A percentile compares a stretch with the other conserved stretches of the same genome.
Evolutionary conservation across 208 protist genomes (phyloP).

Genomic region (Trypanosoma theileri): DNA sequence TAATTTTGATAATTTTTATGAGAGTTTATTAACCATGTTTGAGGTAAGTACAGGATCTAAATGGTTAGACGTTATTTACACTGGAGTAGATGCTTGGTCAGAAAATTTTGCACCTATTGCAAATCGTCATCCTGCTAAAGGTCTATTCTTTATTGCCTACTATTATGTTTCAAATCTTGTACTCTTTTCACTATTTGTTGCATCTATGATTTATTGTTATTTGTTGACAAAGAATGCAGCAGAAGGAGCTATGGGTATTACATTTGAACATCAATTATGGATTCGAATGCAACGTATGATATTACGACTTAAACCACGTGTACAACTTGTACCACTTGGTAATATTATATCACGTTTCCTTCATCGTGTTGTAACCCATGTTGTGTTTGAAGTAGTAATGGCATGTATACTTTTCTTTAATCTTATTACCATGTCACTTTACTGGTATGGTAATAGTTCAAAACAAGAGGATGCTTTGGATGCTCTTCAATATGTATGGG

Average conservation of each 20-base stretch:
- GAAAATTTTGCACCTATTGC: slow-evolving; percentile 37
- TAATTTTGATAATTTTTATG: slow-evolving; percentile 90
- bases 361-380: slow-evolving; percentile 54
- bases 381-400: slow-evolving; percentile 72
- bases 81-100: slow-evolving; percentile 71
- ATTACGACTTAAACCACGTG: slow-evolving; percentile 52
- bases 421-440: slow-evolving; percentile 83
- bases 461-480: slow-evolving; percentile 51
- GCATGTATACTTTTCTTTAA: slow-evolving; percentile 70
- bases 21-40: slow-evolving; percentile 88
- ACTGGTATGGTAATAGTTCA: slow-evolving; percentile 75
- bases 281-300: slow-evolving; percentile 79
- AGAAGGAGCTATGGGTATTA: slow-evolving; percentile 58
- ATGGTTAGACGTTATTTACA: slow-evolving; percentile 88
- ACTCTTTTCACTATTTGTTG: slow-evolving; percentile 89
- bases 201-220: slow-evolving; percentile 90
- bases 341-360: slow-evolving; percentile 52
- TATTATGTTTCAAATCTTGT: slow-evolving; percentile 90
- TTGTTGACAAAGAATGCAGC: slow-evolving; percentile 64
- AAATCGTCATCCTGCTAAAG: slow-evolving; percentile 70
- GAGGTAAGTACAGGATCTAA: slow-evolving; percentile 89
- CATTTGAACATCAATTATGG: slow-evolving; percentile 79
- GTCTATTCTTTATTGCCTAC: slow-evolving; percentile 89
- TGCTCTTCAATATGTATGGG: slow-evolving; percentile 83
- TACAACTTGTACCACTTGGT: slow-evolving; percentile 58